Evolutionary conservation across 2,329 filamentous ascomycete species (phyloP).

Genomic region (Fusarium palustre): DNA sequence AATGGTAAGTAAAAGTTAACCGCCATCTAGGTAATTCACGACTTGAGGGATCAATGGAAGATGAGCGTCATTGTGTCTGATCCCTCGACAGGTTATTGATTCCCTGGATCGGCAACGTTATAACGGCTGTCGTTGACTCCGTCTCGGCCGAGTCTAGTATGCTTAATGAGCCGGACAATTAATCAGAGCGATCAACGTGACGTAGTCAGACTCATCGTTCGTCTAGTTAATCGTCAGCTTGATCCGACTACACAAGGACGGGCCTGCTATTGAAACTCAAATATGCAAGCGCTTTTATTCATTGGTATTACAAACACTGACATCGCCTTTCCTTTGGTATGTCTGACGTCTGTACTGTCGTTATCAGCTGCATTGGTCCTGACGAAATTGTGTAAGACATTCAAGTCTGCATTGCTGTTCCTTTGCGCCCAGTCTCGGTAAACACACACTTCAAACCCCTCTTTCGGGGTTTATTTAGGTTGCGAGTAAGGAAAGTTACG

Average conservation of each 20-base stretch:
- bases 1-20: background rate
- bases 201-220: background rate
- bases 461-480: background rate
- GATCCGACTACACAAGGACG: background rate
- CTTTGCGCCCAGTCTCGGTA: no score
- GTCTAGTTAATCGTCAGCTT: background rate
- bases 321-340: fast-evolving
- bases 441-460: no score
- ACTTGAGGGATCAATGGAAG: background rate
- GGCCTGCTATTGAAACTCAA: background rate
- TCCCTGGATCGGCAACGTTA: background rate
- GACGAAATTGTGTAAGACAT: no score
- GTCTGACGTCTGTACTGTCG: background rate
- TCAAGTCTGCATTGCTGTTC: no score
- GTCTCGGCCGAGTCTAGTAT: background rate
- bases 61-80: background rate
- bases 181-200: background rate
- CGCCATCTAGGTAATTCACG: background rate
- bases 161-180: background rate
- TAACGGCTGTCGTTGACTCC: background rate
- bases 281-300: background rate
- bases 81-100: background rate
- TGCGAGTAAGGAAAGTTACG: background rate
- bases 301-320: background rate
- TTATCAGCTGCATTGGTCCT: no score